These are phyloP conservation scores for Typha latifolia DNA, from an alignment of 176 grass and related monocot genomes.

Conservation along the genomic window DNA sequence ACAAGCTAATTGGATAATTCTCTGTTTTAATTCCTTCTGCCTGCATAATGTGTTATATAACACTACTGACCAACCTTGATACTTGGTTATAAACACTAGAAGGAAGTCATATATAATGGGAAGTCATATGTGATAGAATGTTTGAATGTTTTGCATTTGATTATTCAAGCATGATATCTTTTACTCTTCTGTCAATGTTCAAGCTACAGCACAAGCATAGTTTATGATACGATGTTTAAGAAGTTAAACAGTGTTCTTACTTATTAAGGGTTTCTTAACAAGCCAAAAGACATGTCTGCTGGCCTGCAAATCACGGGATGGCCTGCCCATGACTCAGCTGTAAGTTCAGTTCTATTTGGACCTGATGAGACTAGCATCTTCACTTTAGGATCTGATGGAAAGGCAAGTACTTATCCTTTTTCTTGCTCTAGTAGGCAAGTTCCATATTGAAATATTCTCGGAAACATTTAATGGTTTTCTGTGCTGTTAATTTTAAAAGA, in stretches of 20 bases:
- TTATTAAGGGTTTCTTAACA: slow-evolving; percentile 30
- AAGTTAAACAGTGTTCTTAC: slow-evolving; percentile 4
- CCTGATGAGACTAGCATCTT: slow-evolving; percentile 97
- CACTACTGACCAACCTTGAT: no score
- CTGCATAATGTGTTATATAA: no score
- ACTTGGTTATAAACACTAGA: no score
- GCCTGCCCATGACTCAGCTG: slow-evolving; percentile 91
- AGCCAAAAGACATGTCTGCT: slow-evolving; percentile 81
- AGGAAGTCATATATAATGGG: no score
- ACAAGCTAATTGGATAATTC: no score
- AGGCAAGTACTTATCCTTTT: slow-evolving; percentile 44
- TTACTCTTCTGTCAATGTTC: background rate
- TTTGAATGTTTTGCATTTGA: background rate
- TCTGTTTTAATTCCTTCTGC: no score
- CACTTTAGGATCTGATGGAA: slow-evolving; percentile 82
- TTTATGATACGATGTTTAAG: background rate
- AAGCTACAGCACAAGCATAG: background rate
- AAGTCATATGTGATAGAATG: background rate
- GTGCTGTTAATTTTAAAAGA: no score
- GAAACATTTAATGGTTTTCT: background rate
- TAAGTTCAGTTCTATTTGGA: slow-evolving; percentile 82
- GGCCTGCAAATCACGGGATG: slow-evolving; percentile 98
- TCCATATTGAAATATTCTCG: slow-evolving; percentile 1
- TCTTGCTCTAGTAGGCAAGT: slow-evolving; percentile 7
- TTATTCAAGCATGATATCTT: background rate